A percentile compares a stretch with the other conserved stretches of the same genome.
Evolutionary conservation across 257 asterid species (phyloP).

Genomic region (Rhazya stricta): DNA sequence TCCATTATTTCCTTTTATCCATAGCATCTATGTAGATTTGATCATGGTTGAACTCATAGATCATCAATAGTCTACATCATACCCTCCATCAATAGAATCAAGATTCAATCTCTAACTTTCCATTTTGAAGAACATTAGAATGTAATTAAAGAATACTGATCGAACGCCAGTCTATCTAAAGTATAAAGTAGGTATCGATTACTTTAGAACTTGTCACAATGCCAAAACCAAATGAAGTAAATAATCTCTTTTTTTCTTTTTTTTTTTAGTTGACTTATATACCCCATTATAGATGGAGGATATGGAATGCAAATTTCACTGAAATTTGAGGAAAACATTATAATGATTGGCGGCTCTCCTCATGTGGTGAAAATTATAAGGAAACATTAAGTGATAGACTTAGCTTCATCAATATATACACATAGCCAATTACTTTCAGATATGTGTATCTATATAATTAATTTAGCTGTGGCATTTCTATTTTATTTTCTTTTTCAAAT

Average conservation of each 20-base stretch:
- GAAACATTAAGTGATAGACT: not conserved
- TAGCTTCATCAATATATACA: not conserved
- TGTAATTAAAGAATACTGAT: no score
- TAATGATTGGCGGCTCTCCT: not conserved
- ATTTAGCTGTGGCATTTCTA: no score
- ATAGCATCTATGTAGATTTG: conserved; percentile 11
- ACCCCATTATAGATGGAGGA: not conserved
- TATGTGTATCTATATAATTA: not conserved
- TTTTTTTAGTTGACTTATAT: not conserved
- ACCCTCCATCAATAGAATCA: no score
- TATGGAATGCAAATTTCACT: not conserved
- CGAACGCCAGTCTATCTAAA: no score
- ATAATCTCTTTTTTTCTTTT: not conserved
- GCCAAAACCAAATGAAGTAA: no score
- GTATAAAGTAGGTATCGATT: no score
- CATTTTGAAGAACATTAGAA: no score
- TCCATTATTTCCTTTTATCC: conserved; percentile 9
- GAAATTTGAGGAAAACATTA: not conserved
- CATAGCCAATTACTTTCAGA: not conserved
- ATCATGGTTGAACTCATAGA: no score
- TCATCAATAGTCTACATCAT: no score
- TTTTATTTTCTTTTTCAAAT: no score
- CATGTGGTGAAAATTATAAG: not conserved
- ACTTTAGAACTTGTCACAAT: no score
- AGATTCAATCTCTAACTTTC: no score